Evolutionary conservation across 1,284 basidiomycete species (phyloP).

Genomic region (Ceratobasidium papillatum): DNA sequence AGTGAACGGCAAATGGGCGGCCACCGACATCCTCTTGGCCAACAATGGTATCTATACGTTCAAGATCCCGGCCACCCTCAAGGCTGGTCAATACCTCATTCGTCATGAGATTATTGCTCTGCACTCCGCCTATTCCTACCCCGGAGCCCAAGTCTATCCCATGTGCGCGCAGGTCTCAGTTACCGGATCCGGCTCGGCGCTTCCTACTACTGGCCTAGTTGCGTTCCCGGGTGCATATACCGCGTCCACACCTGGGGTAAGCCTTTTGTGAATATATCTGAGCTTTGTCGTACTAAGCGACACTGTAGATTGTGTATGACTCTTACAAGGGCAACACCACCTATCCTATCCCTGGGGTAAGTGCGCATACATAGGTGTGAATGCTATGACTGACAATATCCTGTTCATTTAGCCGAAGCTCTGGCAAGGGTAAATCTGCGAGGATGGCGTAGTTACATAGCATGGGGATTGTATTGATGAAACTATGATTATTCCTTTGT

Average conservation of each 20-base stretch:
- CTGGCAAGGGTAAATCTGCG: background rate
- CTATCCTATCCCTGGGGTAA: slow-evolving; percentile 47
- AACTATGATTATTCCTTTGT: background rate
- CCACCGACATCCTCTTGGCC: slow-evolving; percentile 55
- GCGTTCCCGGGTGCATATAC: slow-evolving; percentile 65
- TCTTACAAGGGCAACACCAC: slow-evolving; percentile 50
- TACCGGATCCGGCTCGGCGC: slow-evolving; percentile 59
- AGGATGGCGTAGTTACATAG: background rate
- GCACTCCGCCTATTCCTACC: slow-evolving; percentile 51
- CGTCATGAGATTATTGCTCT: slow-evolving; percentile 60
- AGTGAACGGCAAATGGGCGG: slow-evolving; percentile 58
- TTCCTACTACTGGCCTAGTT: slow-evolving; percentile 57
- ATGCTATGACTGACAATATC: background rate
- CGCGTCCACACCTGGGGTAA: slow-evolving; percentile 56
- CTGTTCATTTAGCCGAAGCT: background rate
- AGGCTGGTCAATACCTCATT: slow-evolving; percentile 61
- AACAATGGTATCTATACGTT: slow-evolving; percentile 58
- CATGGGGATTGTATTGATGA: background rate
- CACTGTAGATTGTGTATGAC: slow-evolving; percentile 52
- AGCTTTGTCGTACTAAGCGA: background rate
- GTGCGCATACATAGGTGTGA: background rate
- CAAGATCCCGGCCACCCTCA: slow-evolving; percentile 57
- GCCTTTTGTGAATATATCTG: background rate
- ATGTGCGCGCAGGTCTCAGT: slow-evolving; percentile 58
- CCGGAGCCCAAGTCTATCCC: slow-evolving; percentile 57